A percentile compares a stretch with the other conserved stretches of the same genome.
Evolutionary conservation across 202 grass and related monocot species (phyloP).

Genomic region (Brachypodium distachyon): DNA sequence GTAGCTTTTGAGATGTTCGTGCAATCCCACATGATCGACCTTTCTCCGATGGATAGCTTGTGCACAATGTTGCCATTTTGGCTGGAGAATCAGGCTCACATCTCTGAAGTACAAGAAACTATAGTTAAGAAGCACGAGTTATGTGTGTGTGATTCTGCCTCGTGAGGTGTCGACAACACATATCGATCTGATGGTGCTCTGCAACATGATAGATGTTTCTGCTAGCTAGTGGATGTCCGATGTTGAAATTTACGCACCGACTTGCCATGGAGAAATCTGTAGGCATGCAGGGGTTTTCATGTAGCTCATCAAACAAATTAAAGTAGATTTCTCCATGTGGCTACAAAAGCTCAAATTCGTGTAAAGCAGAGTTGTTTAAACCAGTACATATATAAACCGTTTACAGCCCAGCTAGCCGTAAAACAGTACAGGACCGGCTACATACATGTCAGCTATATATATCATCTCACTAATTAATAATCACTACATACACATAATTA

Average conservation of each 20-base stretch:
- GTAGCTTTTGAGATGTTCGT: slow-evolving; percentile 1
- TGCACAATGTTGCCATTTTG: slow-evolving; percentile 30
- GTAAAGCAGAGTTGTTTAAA: too few relatives aligned
- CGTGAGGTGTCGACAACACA: not conserved
- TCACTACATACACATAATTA: too few relatives aligned
- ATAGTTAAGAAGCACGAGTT: not conserved
- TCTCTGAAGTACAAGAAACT: not conserved
- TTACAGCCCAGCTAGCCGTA: too few relatives aligned
- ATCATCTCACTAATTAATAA: too few relatives aligned
- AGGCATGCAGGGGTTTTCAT: not conserved
- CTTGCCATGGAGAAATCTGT: not conserved
- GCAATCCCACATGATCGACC: not conserved
- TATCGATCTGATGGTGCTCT: slow-evolving; percentile 9
- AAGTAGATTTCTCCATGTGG: too few relatives aligned
- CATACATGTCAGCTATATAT: too few relatives aligned
- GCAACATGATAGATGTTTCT: slow-evolving; percentile 17
- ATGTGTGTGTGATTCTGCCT: not conserved
- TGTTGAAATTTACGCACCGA: not conserved
- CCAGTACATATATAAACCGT: too few relatives aligned
- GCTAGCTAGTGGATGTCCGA: not conserved
- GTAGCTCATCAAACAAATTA: not conserved
- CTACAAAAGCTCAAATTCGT: too few relatives aligned
- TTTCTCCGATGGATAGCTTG: not conserved
- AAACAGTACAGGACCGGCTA: too few relatives aligned
- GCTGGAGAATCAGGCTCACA: not conserved